Conservation (phyloP, 192 early-diverging fungal genomes). For the Rhizophagus prolifer region DNA sequence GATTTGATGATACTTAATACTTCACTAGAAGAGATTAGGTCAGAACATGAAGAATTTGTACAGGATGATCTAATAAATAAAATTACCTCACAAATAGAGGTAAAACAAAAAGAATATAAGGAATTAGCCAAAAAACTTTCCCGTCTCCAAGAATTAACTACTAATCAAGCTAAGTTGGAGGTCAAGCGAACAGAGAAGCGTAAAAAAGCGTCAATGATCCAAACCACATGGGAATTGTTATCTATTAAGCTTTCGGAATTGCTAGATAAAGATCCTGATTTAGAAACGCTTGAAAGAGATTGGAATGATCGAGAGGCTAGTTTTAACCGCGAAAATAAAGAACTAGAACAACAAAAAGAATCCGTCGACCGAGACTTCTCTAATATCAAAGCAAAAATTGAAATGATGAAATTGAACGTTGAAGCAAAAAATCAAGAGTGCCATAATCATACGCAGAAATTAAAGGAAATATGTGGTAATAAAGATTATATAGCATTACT, state of each 20-base stretch:
- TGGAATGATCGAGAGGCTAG: neutral
- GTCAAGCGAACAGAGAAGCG: neutral
- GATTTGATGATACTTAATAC: neutral
- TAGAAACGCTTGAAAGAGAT: slow-evolving; percentile 7
- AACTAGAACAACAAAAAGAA: slow-evolving; percentile 1
- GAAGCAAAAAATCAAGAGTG: neutral
- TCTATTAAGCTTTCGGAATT: neutral
- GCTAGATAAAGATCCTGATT: neutral
- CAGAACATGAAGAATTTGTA: neutral
- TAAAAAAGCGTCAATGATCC: neutral
- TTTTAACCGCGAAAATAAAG: neutral
- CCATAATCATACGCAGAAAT: neutral
- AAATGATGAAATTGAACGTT: neutral
- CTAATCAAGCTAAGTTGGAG: neutral
- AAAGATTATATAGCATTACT: neutral
- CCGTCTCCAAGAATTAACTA: neutral
- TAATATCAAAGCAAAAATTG: neutral
- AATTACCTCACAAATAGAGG: neutral
- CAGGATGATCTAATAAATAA: neutral
- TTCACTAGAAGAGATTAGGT: neutral
- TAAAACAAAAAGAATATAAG: neutral
- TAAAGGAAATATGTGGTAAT: neutral
- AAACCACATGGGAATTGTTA: neutral
- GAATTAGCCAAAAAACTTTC: neutral
- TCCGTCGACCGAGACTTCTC: neutral